Percentiles rank a stretch among this genome's conserved stretches.
phyloP scores from a whole-genome alignment of 2,329 filamentous ascomycete genomes.

The Colletotrichum tropicicola region DNA sequence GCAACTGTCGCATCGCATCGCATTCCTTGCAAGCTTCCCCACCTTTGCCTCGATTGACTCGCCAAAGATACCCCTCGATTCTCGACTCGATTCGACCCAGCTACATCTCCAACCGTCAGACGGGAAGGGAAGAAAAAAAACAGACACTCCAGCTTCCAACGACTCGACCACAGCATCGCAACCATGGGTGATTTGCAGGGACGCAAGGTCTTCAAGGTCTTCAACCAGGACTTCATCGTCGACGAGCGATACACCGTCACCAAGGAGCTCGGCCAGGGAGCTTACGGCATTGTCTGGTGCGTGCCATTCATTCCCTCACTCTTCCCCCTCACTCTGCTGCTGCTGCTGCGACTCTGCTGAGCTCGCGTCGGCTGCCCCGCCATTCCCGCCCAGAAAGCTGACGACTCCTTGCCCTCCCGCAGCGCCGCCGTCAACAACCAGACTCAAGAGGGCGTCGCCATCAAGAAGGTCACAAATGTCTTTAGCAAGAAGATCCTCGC shows the following conservation, averaged over 20 bases:
- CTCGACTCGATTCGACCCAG: conserved; percentile 9
- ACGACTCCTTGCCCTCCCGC: conserved; percentile 26
- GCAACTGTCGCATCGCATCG: conserved; percentile 30
- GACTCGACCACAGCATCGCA: conserved; percentile 8
- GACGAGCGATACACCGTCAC: conserved; percentile 98
- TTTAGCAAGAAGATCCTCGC: conserved; percentile 99
- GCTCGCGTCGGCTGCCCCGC: conserved; percentile 31
- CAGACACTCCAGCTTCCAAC: background rate
- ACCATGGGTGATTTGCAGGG: conserved; percentile 53
- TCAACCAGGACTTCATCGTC: conserved; percentile 99
- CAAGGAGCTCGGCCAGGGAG: conserved; percentile 97
- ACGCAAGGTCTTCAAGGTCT: conserved; percentile 98
- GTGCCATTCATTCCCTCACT: conserved; percentile 32
- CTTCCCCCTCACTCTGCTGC: conserved; percentile 7
- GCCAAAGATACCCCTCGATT: conserved; percentile 29
- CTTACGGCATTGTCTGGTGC: conserved; percentile 98
- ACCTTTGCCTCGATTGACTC: conserved; percentile 29
- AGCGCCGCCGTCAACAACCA: conserved; percentile 93
- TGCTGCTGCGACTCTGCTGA: background rate
- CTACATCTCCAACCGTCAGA: conserved; percentile 7
- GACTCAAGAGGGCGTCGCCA: conserved; percentile 92
- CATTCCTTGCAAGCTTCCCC: conserved; percentile 30
- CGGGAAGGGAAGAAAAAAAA: too few species aligned
- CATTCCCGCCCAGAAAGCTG: conserved; percentile 27
- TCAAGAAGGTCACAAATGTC: conserved; percentile 99